Percentiles rank a stretch among this genome's conserved stretches.
phyloP scores from a whole-genome alignment of 352 stramenopile species.

The Globisporangium paddicum region DNA sequence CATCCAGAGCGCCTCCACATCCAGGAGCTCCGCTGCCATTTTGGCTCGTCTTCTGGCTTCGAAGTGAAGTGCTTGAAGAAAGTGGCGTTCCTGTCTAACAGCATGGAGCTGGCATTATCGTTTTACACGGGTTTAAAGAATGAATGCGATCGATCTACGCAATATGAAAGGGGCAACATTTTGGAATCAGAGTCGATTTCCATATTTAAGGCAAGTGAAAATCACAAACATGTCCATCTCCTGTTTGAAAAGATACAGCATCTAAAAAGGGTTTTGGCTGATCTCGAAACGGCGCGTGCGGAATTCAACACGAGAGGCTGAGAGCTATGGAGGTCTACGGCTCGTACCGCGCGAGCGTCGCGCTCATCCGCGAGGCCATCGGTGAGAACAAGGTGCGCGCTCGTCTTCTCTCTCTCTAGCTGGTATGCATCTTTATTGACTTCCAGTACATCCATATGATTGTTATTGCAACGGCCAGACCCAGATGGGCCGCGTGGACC shows the following conservation, averaged over 20 bases:
- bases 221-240: too few relatives aligned
- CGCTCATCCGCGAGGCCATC: constrained; percentile 57
- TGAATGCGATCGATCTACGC: too few relatives aligned
- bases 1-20: constrained; percentile 27
- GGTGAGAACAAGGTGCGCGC: constrained; percentile 50
- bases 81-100: neutral
- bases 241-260: too few relatives aligned
- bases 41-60: neutral
- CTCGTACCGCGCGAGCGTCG: constrained; percentile 41
- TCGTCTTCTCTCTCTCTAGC: neutral
- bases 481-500: constrained; percentile 57
- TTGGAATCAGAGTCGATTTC: too few relatives aligned
- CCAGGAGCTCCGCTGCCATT: neutral
- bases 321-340: constrained; percentile 54
- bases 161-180: too few relatives aligned
- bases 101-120: neutral
- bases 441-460: neutral
- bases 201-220: too few relatives aligned
- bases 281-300: neutral
- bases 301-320: neutral
- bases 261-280: too few relatives aligned
- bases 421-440: too few relatives aligned
- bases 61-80: neutral
- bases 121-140: neutral
- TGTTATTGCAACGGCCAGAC: constrained; percentile 18